Evolutionary conservation across 768 basidiomycete species (phyloP).

Genomic region (Hygrophoropsis aurantiaca): DNA sequence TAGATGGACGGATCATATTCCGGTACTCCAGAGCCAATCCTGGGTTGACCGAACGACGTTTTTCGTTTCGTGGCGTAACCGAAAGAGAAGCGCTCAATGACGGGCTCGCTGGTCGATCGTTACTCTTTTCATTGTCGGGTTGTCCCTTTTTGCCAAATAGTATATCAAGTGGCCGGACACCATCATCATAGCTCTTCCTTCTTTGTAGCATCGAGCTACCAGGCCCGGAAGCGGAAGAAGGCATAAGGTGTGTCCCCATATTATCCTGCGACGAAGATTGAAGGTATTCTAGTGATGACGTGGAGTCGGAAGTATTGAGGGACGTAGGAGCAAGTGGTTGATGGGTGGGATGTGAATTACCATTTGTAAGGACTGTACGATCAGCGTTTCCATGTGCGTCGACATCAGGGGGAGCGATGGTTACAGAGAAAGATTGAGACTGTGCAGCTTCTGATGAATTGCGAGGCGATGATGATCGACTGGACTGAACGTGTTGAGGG

Average conservation of each 20-base stretch:
- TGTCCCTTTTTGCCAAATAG: conserved; percentile 23
- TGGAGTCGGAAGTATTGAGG: not conserved
- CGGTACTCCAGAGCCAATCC: conserved; percentile 36
- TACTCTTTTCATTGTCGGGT: conserved; percentile 11
- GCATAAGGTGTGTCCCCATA: conserved; percentile 18
- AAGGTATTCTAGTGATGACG: conserved; percentile 5
- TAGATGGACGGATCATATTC: conserved; percentile 3
- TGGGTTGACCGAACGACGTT: conserved; percentile 58
- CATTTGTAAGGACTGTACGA: conserved; percentile 7
- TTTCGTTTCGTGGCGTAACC: conserved; percentile 39
- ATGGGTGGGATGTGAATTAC: not conserved
- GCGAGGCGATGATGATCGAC: conserved; percentile 12
- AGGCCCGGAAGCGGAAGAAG: conserved; percentile 15
- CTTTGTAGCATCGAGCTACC: conserved; percentile 15
- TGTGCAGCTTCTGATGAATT: conserved; percentile 22
- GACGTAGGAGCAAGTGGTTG: not conserved
- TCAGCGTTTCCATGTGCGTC: conserved; percentile 4
- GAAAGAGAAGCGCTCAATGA: conserved; percentile 27
- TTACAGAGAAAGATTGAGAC: conserved; percentile 41
- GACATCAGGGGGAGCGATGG: conserved; percentile 40
- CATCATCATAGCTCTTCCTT: conserved; percentile 47
- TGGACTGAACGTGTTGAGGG: conserved; percentile 8
- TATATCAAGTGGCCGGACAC: conserved; percentile 39
- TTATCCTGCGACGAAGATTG: conserved; percentile 15
- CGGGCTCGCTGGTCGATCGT: conserved; percentile 7